phyloP scores from a whole-genome alignment of 1,284 basidiomycete genomes.

The Quambalaria eucalypti region DNA sequence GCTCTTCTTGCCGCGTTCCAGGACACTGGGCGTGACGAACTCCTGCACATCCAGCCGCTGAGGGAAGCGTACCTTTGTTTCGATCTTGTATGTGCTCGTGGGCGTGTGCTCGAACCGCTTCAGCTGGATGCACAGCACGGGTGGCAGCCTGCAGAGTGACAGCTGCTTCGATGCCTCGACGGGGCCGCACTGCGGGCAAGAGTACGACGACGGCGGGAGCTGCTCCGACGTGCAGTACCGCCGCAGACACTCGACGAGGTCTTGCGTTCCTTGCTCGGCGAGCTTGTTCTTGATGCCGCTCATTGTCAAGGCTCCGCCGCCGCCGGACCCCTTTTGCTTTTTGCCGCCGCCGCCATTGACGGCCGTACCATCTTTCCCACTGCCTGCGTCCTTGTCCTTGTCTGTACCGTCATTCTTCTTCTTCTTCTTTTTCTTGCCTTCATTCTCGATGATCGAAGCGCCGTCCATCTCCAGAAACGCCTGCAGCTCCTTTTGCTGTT shows the following conservation, averaged over 20 bases:
- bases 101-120: conserved; percentile 86
- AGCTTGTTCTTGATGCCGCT: neutral
- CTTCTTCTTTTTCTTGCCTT: conserved; percentile 40
- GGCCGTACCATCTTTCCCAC: conserved; percentile 28
- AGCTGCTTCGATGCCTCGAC: conserved; percentile 65
- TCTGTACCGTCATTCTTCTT: conserved; percentile 16
- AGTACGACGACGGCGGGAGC: conserved; percentile 48
- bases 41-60: conserved; percentile 76
- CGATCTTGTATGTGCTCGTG: conserved; percentile 62
- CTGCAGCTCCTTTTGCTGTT: conserved; percentile 1
- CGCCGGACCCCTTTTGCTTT: neutral
- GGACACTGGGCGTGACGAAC: conserved; percentile 58
- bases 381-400: conserved; percentile 6
- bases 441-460: neutral
- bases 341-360: conserved; percentile 52
- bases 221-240: conserved; percentile 38
- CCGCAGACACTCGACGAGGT: conserved; percentile 16
- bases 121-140: conserved; percentile 87
- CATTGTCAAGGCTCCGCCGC: neutral
- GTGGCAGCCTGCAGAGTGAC: conserved; percentile 73
- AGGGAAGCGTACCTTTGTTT: conserved; percentile 73
- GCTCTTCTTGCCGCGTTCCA: conserved; percentile 11
- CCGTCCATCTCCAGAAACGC: neutral
- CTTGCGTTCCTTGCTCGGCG: neutral
- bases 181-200: conserved; percentile 56